phyloP scores from a whole-genome alignment of 169 alveolate species.

The Babesia divergens region DNA sequence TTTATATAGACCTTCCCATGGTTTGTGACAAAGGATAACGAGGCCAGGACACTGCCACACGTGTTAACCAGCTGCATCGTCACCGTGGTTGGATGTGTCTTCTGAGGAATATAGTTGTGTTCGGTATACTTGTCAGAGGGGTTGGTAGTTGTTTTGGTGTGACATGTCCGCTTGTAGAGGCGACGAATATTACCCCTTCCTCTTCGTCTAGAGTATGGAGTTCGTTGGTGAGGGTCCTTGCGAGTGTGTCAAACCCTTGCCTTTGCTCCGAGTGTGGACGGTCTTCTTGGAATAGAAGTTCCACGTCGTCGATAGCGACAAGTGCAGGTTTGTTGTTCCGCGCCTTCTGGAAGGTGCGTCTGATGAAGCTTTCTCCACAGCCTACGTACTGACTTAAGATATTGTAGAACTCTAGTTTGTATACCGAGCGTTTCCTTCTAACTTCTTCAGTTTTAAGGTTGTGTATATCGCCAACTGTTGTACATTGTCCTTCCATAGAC shows the following conservation, averaged over 20 bases:
- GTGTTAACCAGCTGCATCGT: constrained; percentile 18
- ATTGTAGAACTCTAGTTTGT: constrained; percentile 49
- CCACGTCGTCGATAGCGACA: constrained; percentile 49
- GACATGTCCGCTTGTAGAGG: constrained; percentile 41
- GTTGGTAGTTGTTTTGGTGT: constrained; percentile 4
- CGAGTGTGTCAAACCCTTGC: constrained; percentile 34
- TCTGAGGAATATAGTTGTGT: constrained; percentile 9
- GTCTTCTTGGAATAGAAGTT: constrained; percentile 13
- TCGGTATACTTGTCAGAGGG: constrained; percentile 9
- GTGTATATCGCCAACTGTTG: neutral
- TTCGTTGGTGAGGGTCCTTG: constrained; percentile 47
- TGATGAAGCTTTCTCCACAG: constrained; percentile 46
- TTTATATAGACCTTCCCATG: neutral
- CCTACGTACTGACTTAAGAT: constrained; percentile 57
- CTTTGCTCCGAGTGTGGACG: neutral
- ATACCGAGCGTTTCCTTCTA: neutral
- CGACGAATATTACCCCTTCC: constrained; percentile 34
- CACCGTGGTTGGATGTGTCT: neutral
- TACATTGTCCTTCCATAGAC: neutral
- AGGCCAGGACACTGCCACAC: constrained; percentile 22
- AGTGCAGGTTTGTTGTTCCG: constrained; percentile 50
- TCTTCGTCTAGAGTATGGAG: constrained; percentile 23
- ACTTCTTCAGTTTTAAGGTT: neutral
- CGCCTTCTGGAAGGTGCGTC: constrained; percentile 38
- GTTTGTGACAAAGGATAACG: constrained; percentile 17